Conservation (phyloP, 1,284 basidiomycete genomes). For the Cystobasidiaceae sp. region DNA sequence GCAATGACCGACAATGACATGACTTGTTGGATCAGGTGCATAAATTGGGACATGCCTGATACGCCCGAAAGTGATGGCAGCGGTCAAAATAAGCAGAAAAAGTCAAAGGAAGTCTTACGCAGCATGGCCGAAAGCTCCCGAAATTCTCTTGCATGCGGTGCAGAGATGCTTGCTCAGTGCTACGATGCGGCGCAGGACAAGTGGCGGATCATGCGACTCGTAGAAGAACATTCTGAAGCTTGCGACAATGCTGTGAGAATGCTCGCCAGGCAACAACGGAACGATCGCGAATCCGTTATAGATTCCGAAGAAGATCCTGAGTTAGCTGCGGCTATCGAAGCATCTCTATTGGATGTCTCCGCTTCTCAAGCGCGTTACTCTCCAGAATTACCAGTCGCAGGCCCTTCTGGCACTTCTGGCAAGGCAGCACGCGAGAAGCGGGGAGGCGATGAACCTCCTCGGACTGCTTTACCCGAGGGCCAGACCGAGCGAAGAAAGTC, state of each 20-base stretch:
- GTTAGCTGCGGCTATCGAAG: background rate
- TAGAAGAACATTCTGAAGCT: background rate
- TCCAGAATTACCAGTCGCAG: background rate
- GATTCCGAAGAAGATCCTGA: background rate
- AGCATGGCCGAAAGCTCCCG: background rate
- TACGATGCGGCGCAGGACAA: background rate
- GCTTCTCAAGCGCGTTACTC: too few species aligned
- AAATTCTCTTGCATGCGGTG: background rate
- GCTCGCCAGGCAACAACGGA: background rate
- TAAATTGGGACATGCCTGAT: background rate
- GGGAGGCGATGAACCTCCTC: too few species aligned
- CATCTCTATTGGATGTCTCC: too few species aligned
- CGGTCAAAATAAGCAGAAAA: too few species aligned
- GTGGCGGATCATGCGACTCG: background rate
- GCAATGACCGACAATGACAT: background rate
- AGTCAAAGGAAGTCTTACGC: background rate
- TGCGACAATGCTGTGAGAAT: background rate
- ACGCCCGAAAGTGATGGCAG: background rate
- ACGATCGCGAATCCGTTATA: background rate
- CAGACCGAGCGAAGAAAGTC: too few species aligned
- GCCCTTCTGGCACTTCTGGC: background rate
- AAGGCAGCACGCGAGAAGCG: background rate
- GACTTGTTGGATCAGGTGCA: constrained; percentile 3
- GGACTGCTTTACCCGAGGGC: too few species aligned
- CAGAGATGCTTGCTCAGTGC: background rate